These are phyloP conservation scores for Cystobasidium pallidum DNA, from an alignment of 1,284 basidiomycete species.

Conservation along the genomic window DNA sequence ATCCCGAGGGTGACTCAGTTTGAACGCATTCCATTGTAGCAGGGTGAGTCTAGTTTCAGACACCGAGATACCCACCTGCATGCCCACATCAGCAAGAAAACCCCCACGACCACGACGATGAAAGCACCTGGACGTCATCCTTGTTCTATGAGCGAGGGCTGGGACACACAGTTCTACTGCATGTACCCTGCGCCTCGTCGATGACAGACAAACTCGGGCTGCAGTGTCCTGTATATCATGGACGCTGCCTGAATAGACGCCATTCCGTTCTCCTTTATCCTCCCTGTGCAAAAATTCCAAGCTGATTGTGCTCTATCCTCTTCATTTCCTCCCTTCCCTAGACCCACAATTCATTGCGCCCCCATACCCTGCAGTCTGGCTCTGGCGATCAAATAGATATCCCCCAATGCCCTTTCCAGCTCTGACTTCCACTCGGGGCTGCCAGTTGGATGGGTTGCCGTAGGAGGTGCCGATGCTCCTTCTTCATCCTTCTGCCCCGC, in stretches of 20 bases:
- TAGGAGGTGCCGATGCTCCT: constrained; percentile 25
- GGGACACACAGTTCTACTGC: background rate
- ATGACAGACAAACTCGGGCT: constrained; percentile 44
- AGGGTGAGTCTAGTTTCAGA: constrained; percentile 1
- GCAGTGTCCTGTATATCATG: constrained; percentile 17
- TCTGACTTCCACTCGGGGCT: constrained; percentile 29
- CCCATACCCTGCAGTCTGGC: constrained; percentile 33
- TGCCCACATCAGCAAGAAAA: background rate
- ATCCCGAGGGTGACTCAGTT: too few relatives aligned
- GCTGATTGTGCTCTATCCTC: background rate
- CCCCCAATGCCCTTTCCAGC: constrained; percentile 27
- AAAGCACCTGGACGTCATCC: constrained; percentile 41
- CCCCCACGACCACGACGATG: constrained; percentile 25
- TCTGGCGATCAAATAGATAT: constrained; percentile 42
- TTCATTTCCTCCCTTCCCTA: background rate
- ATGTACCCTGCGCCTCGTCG: constrained; percentile 23
- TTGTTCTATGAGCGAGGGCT: constrained; percentile 45
- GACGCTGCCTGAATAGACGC: constrained; percentile 27
- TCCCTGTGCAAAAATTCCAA: background rate
- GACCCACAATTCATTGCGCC: background rate
- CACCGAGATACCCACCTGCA: background rate
- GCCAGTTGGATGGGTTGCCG: constrained; percentile 13
- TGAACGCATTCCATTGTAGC: too few relatives aligned
- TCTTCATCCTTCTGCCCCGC: constrained; percentile 34
- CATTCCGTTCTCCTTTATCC: background rate